These are phyloP conservation scores for Neofusicoccum parvum DNA, from an alignment of 2,329 filamentous ascomycete genomes.

Conservation along the genomic window DNA sequence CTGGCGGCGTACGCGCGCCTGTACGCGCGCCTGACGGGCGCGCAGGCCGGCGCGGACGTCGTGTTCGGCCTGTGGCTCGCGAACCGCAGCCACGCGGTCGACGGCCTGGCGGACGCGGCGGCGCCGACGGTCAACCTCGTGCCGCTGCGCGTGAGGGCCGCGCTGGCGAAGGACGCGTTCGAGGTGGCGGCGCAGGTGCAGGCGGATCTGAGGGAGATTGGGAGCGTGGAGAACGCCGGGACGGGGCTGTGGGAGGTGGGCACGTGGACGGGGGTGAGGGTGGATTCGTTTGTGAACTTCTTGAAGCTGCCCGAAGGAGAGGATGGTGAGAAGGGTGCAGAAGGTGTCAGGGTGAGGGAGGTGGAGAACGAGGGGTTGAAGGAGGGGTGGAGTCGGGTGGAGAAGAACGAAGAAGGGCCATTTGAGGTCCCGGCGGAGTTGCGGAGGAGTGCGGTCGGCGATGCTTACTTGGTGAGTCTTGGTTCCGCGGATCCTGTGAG, in stretches of 20 bases:
- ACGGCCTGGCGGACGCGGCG: constrained; percentile 52
- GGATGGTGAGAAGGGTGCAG: constrained; percentile 21
- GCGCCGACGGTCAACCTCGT: constrained; percentile 80
- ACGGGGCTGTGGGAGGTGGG: constrained; percentile 71
- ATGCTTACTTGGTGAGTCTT: constrained; percentile 43
- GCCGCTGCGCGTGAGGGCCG: constrained; percentile 62
- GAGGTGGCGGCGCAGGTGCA: constrained; percentile 66
- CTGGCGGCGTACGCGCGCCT: constrained; percentile 69
- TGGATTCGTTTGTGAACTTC: constrained; percentile 83
- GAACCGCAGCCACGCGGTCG: constrained; percentile 64
- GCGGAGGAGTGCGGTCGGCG: constrained; percentile 28
- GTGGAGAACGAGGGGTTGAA: constrained; percentile 12
- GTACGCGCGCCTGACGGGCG: constrained; percentile 41
- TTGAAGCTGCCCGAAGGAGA: constrained; percentile 56
- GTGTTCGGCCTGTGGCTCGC: constrained; percentile 82
- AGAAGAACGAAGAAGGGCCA: constrained; percentile 4
- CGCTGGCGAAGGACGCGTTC: constrained; percentile 1
- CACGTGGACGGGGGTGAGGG: constrained; percentile 70
- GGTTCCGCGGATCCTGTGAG: not conserved
- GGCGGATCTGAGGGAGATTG: constrained; percentile 65
- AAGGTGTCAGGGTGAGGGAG: constrained; percentile 27
- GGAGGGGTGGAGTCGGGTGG: constrained; percentile 28
- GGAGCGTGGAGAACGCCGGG: constrained; percentile 55
- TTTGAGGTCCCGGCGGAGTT: constrained; percentile 29
- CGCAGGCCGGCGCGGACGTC: constrained; percentile 42